A percentile compares a stretch with the other conserved stretches of the same genome.
phyloP scores from a whole-genome alignment of 345 rosid genomes.

The Euclidium syriacum region DNA sequence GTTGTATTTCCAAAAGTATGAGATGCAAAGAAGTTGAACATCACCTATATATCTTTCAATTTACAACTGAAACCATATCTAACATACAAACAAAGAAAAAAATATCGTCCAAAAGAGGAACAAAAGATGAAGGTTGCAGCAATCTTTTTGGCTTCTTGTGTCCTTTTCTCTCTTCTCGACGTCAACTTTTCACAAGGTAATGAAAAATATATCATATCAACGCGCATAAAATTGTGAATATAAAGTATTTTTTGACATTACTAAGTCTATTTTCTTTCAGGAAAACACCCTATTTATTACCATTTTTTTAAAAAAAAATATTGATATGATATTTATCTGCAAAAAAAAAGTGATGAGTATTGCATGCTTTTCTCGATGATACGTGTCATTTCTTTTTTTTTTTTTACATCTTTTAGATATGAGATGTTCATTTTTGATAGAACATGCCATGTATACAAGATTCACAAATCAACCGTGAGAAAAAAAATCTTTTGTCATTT shows the following conservation, averaged over 20 bases:
- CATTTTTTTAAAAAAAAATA: no score
- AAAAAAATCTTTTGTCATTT: no score
- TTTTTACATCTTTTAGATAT: no score
- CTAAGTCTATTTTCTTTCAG: neutral
- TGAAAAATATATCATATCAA: neutral
- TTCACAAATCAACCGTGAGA: no score
- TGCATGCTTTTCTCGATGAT: no score
- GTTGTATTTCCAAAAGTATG: neutral
- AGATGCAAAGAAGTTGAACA: neutral
- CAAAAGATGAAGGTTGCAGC: constrained; percentile 8
- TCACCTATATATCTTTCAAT: neutral
- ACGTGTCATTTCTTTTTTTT: no score
- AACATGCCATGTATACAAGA: no score
- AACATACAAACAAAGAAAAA: neutral
- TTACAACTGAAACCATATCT: constrained; percentile 2
- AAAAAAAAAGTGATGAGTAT: no score
- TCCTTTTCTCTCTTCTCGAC: constrained; percentile 11
- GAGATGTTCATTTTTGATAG: no score
- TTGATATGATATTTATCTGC: no score
- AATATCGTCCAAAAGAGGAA: neutral
- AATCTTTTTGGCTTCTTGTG: constrained; percentile 1
- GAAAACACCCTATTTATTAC: no score
- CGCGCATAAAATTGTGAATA: neutral
- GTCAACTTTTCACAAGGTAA: constrained; percentile 9
- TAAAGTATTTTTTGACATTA: neutral